Percentiles rank a stretch among this genome's conserved stretches.
These are phyloP conservation scores for Alternaria sp. DNA, from an alignment of 2,329 filamentous ascomycete genomes.

Conservation along the genomic window DNA sequence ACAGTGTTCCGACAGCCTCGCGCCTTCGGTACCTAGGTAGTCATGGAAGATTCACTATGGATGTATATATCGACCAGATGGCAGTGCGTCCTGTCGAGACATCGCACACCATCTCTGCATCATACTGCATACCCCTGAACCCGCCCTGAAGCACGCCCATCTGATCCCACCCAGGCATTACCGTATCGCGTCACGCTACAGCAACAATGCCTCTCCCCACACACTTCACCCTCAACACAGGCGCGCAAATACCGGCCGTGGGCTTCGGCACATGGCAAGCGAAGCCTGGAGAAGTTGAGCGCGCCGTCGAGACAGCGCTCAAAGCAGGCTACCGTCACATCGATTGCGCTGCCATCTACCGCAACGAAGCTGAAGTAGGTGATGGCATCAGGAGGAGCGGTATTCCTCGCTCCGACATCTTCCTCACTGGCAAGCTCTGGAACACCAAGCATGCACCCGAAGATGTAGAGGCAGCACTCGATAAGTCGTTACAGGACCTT, in stretches of 20 bases:
- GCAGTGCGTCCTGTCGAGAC: neutral
- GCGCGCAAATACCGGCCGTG: constrained; percentile 76
- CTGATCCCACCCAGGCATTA: neutral
- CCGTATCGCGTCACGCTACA: neutral
- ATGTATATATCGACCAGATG: neutral
- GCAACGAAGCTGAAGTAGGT: constrained; percentile 78
- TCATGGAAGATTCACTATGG: neutral
- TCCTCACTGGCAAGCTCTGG: constrained; percentile 80
- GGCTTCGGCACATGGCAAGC: constrained; percentile 81
- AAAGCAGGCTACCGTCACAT: constrained; percentile 74
- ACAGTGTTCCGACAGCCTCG: neutral
- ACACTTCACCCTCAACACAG: constrained; percentile 65
- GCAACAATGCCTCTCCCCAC: constrained; percentile 29
- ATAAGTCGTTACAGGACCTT: constrained; percentile 66
- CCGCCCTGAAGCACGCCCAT: neutral
- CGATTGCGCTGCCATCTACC: constrained; percentile 76
- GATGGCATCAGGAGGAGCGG: constrained; percentile 69
- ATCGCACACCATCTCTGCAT: neutral
- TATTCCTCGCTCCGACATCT: constrained; percentile 69
- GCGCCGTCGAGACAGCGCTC: constrained; percentile 72
- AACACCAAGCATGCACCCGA: constrained; percentile 75
- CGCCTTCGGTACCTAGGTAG: neutral
- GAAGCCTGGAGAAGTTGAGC: constrained; percentile 63
- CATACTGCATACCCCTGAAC: neutral
- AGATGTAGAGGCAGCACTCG: constrained; percentile 62